Base-by-base conservation (phyloP, 768 basidiomycete species). In the Tylopilus felleus region DNA sequence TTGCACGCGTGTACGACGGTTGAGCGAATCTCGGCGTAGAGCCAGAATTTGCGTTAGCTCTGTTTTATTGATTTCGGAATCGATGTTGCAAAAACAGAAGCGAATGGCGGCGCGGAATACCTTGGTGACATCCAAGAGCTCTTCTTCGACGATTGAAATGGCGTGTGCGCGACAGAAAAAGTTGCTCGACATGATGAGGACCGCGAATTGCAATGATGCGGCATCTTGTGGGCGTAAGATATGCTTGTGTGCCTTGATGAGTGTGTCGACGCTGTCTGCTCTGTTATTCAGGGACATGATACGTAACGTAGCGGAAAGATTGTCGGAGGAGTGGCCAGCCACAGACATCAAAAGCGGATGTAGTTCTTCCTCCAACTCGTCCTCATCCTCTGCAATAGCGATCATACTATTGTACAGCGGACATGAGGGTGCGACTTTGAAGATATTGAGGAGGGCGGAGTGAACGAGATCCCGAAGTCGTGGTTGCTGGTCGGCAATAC, bases 171-270 rank as follows among this genome's bases (percentile, higher is more conserved):
- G 68, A 60, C 71, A 68, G 5, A 58, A 38, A 5, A 59, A 55
- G 27, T 61, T 29, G 14, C 64, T 61, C 0, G 73, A 60, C 45
- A 85, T 67, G 38, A 73, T 54, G 16, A 70, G 56, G 9, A 77
- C 75, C 0, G 81, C 80, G 16, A 62, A 56, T 52, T 82, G 83
- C 19, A 84, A 65, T 0, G 73, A 66, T 2, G 62, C 29, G 5
- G 77, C 70, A 47, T 88, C 84, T 14, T 81, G 78, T 1, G 85
- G 77, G 4, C 84, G 83, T n/a, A 88, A 73, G 41, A 87, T 79
- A 48, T 83, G 74, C 1, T 71, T 66, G 60, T 86, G 70, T 0
- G 70, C 52, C 19, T 73, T 64, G 47, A 87, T 77, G 10, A 85
- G 74, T 0, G 52, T 33, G 39, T 72, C 45, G 56, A 86, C 67